phyloP scores from a whole-genome alignment of 2,329 filamentous ascomycete genomes.

The Microthyrium microscopicum region DNA sequence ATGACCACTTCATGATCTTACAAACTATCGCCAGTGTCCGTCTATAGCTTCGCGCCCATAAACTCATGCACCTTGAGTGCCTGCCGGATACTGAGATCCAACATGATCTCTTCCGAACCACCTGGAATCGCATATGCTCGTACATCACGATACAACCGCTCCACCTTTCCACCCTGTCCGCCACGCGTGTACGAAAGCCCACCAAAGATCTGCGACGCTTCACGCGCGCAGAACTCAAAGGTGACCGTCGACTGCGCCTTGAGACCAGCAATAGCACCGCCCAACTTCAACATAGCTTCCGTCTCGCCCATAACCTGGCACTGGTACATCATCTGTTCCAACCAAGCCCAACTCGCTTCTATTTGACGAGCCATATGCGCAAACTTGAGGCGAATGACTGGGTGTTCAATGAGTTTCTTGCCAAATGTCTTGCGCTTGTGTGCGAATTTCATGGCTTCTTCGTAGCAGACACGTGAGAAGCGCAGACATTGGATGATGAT shows the following conservation, averaged over 20 bases:
- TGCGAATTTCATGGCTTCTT: conserved; percentile 90
- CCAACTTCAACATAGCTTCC: conserved; percentile 89
- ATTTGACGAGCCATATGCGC: conserved; percentile 98
- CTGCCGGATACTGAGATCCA: conserved; percentile 89
- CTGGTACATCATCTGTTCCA: conserved; percentile 90
- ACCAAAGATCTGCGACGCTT: conserved; percentile 95
- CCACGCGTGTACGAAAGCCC: conserved; percentile 83
- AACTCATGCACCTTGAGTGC: conserved; percentile 75
- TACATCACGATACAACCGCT: conserved; percentile 87
- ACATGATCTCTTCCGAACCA: conserved; percentile 95
- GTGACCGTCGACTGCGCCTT: conserved; percentile 90
- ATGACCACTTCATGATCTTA: too few species aligned
- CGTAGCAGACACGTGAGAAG: conserved; percentile 92
- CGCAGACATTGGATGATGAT: conserved; percentile 96
- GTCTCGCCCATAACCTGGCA: conserved; percentile 84
- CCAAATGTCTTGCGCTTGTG: conserved; percentile 95
- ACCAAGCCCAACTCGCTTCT: conserved; percentile 91
- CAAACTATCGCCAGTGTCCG: too few species aligned
- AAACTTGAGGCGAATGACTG: conserved; percentile 92
- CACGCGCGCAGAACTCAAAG: conserved; percentile 93
- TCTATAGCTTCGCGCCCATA: conserved; percentile 86
- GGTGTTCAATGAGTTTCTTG: conserved; percentile 91
- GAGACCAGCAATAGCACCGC: conserved; percentile 79
- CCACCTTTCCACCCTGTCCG: conserved; percentile 88
- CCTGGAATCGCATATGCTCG: conserved; percentile 89